Percentiles rank a stretch among this genome's conserved stretches.
phyloP scores from a whole-genome alignment of 345 rosid species.

The Salix exigua region DNA sequence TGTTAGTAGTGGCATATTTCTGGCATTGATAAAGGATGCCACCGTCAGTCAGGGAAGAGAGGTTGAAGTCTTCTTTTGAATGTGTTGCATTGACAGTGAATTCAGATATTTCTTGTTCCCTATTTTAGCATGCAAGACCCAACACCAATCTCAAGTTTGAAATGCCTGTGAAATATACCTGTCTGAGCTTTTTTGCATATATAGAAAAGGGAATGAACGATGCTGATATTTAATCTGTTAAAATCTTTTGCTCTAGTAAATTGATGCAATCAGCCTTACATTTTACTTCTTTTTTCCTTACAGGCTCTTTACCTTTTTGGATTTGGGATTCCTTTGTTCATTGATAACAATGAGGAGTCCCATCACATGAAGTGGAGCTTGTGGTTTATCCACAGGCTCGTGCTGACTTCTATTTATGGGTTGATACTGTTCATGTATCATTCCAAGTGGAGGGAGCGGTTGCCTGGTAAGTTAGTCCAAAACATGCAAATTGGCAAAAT shows the following conservation, averaged over 20 bases:
- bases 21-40: not conserved
- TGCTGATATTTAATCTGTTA: not conserved
- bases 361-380: conserved; percentile 70
- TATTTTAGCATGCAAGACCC: conserved; percentile 2
- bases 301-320: conserved; percentile 75
- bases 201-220: not conserved
- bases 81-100: not conserved
- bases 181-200: not conserved
- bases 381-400: conserved; percentile 78
- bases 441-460: conserved; percentile 77
- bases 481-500: not conserved
- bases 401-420: conserved; percentile 73
- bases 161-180: not conserved
- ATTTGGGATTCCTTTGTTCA: conserved; percentile 74
- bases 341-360: conserved; percentile 44
- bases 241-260: not conserved
- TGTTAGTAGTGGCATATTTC: not conserved
- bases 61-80: not conserved
- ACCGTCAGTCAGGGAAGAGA: not conserved
- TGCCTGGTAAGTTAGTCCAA: conserved; percentile 54
- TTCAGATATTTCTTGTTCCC: not conserved
- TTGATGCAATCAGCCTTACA: not conserved
- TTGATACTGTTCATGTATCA: conserved; percentile 65
- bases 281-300: not conserved
- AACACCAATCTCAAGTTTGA: not conserved